These are phyloP conservation scores for Basipetospora sp. DNA, from an alignment of 2,329 filamentous ascomycete genomes.

Conservation along the genomic window DNA sequence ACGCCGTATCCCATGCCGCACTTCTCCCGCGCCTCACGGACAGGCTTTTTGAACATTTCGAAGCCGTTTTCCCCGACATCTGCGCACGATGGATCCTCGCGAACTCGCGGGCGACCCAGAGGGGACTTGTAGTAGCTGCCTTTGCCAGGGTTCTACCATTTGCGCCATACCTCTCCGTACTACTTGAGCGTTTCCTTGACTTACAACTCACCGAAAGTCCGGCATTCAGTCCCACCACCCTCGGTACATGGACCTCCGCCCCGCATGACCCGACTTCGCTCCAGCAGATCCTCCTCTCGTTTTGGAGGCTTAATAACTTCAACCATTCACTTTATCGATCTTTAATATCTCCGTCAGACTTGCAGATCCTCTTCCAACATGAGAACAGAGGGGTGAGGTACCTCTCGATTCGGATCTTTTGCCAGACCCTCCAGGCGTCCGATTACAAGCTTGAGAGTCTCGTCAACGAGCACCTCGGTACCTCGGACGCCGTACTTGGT, in stretches of 20 bases:
- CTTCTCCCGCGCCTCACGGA: conserved; percentile 58
- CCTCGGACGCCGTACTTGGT: conserved; percentile 45
- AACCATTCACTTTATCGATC: conserved; percentile 53
- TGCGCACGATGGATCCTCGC: conserved; percentile 62
- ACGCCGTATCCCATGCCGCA: conserved; percentile 54
- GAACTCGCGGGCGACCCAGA: conserved; percentile 18
- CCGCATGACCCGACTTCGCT: conserved; percentile 12
- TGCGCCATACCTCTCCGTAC: conserved; percentile 63
- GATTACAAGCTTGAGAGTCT: conserved; percentile 65
- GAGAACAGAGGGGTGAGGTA: conserved; percentile 51
- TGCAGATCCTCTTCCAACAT: conserved; percentile 56
- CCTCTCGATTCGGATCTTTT: conserved; percentile 68
- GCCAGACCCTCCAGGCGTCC: conserved; percentile 61
- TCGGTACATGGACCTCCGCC: conserved; percentile 10
- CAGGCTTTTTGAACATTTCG: conserved; percentile 58
- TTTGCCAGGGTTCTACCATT: conserved; percentile 71
- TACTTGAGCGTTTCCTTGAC: conserved; percentile 38
- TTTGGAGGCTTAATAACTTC: conserved; percentile 67
- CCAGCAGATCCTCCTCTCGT: conserved; percentile 41
- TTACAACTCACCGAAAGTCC: conserved; percentile 8
- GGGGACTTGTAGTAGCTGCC: conserved; percentile 42
- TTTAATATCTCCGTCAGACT: conserved; percentile 48
- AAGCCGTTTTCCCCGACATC: conserved; percentile 63
- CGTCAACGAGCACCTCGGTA: conserved; percentile 49
- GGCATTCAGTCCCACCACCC: not conserved